Conservation (phyloP, 2,329 filamentous ascomycete species). For the Cladophialophora chaetospira region DNA sequence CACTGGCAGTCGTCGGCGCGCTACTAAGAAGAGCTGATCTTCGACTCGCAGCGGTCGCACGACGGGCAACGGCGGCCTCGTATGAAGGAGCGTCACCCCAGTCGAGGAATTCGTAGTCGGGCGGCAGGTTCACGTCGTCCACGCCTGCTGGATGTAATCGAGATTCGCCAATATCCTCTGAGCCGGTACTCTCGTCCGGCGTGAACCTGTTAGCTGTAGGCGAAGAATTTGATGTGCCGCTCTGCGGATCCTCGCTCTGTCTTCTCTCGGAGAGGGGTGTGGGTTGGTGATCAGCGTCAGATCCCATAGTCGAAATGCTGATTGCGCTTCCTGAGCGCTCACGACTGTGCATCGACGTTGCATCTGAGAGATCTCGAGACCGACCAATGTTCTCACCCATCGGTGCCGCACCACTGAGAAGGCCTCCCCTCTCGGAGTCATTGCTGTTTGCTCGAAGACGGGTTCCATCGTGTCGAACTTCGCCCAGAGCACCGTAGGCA, state of each 20-base stretch:
- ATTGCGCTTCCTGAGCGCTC: conserved; percentile 40
- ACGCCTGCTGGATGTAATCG: conserved; percentile 32
- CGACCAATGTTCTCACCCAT: conserved; percentile 35
- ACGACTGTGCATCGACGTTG: conserved; percentile 35
- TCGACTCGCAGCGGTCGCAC: conserved; percentile 25
- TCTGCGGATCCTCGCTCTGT: conserved; percentile 23
- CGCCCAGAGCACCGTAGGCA: conserved; percentile 50
- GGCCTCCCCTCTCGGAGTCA: conserved; percentile 51
- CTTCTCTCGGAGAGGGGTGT: conserved; percentile 20
- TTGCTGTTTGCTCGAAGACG: conserved; percentile 50
- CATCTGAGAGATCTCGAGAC: conserved; percentile 23
- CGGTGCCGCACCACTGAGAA: conserved; percentile 43
- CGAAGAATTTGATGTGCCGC: conserved; percentile 34
- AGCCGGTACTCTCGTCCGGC: conserved; percentile 30
- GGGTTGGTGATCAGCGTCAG: conserved; percentile 17
- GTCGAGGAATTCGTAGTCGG: conserved; percentile 44
- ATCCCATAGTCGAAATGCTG: conserved; percentile 36
- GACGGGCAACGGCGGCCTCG: conserved; percentile 28
- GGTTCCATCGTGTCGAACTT: conserved; percentile 53
- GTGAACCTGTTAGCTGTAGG: conserved; percentile 35
- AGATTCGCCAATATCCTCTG: conserved; percentile 43
- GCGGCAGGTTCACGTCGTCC: conserved; percentile 34
- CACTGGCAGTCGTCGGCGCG: conserved; percentile 14
- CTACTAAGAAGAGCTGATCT: conserved; percentile 17
- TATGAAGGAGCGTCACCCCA: conserved; percentile 50